Evolutionary conservation across 495 filamentous ascomycete genomes (phyloP).

Genomic region (Hypoxylon fuscum): DNA sequence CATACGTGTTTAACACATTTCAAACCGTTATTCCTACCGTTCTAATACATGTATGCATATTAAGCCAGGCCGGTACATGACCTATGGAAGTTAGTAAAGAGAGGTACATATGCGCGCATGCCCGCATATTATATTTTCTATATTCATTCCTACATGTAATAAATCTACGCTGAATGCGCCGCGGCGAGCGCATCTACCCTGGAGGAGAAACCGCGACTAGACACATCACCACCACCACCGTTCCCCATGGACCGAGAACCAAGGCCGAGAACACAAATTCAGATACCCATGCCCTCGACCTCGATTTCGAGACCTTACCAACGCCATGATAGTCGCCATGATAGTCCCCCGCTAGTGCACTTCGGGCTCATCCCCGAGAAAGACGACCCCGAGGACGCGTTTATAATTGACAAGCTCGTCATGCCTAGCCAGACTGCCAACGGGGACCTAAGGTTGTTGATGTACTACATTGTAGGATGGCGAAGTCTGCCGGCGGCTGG

Average conservation of each 20-base stretch:
- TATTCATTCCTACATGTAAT: too few relatives aligned
- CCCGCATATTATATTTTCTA: too few relatives aligned
- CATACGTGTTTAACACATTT: not conserved
- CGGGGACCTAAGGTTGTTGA: conserved; percentile 43
- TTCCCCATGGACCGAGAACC: conserved; percentile 24
- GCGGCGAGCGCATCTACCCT: conserved; percentile 21
- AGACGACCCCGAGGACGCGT: conserved; percentile 54
- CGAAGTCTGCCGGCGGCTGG: conserved; percentile 52
- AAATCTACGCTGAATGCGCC: not conserved
- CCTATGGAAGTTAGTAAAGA: too few relatives aligned
- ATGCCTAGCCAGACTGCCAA: conserved; percentile 43
- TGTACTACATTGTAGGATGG: conserved; percentile 56
- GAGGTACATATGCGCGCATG: too few relatives aligned
- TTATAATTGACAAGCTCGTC: conserved; percentile 56
- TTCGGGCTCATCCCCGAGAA: conserved; percentile 47
- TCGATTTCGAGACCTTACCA: conserved; percentile 45
- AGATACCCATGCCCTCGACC: conserved; percentile 49
- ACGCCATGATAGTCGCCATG: too few relatives aligned
- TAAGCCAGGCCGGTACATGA: too few relatives aligned
- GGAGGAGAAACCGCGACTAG: conserved; percentile 5
- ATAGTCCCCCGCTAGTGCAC: conserved; percentile 49
- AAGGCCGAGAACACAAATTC: conserved; percentile 26
- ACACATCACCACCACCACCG: not conserved
- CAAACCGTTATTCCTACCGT: too few relatives aligned
- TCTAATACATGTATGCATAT: too few relatives aligned